Evolutionary conservation across 371 early-diverging fungal species (phyloP).

Genomic region (Phascolomyces articulosus): DNA sequence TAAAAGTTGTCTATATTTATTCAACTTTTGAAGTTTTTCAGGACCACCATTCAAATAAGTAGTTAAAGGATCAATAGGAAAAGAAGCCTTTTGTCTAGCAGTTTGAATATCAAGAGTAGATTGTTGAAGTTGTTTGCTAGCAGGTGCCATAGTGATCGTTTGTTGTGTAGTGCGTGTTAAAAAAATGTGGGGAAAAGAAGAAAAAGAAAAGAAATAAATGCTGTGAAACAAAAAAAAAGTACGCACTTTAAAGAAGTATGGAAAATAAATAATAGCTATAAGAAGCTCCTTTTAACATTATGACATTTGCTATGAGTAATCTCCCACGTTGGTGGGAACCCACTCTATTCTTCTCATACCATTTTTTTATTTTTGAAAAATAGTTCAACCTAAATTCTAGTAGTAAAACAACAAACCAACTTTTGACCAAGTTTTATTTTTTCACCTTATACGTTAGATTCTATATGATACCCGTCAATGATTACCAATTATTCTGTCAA

Average conservation of each 20-base stretch:
- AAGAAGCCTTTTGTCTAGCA: constrained; percentile 51
- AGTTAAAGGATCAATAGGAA: constrained; percentile 39
- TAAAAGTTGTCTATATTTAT: constrained; percentile 34
- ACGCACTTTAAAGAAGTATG: not conserved
- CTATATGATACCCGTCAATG: too few relatives aligned
- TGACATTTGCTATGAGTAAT: constrained; percentile 16
- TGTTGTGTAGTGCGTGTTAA: not conserved
- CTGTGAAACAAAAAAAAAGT: not conserved
- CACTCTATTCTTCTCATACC: not conserved
- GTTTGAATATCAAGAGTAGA: constrained; percentile 45
- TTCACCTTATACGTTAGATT: too few relatives aligned
- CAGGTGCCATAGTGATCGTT: not conserved
- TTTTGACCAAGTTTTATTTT: not conserved
- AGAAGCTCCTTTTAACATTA: not conserved
- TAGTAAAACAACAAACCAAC: not conserved
- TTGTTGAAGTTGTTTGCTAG: constrained; percentile 28
- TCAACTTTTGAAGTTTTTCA: constrained; percentile 28
- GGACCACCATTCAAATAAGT: constrained; percentile 44
- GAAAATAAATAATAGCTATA: not conserved
- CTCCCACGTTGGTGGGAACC: constrained; percentile 11
- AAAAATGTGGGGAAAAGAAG: not conserved
- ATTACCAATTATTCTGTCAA: too few relatives aligned
- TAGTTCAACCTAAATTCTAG: not conserved
- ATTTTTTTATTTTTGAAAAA: not conserved
- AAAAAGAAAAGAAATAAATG: not conserved